Evolutionary conservation across 2,329 filamentous ascomycete species (phyloP).

Genomic region (Fusarium albidum): DNA sequence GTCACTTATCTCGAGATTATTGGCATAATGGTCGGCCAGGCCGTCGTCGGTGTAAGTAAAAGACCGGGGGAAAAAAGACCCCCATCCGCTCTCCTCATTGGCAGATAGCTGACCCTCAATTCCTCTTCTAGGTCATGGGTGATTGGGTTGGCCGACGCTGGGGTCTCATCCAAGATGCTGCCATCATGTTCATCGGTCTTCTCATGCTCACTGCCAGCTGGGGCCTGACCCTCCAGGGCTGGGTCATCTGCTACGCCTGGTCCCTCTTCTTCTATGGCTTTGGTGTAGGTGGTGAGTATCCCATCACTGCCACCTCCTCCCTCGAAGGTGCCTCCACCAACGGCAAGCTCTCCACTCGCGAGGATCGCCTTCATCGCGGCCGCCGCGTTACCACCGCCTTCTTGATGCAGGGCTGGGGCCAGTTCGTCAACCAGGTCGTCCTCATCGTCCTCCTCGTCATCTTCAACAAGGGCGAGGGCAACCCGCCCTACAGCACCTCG

Average conservation of each 20-base stretch:
- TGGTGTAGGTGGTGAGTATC: conserved; percentile 86
- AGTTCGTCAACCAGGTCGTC: conserved; percentile 91
- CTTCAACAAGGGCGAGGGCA: conserved; percentile 80
- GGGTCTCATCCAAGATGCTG: conserved; percentile 94
- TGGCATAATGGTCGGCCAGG: conserved; percentile 94
- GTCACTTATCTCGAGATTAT: conserved; percentile 92
- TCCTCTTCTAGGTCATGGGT: conserved; percentile 59
- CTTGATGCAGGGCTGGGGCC: conserved; percentile 98
- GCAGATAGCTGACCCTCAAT: conserved; percentile 10
- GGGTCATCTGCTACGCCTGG: conserved; percentile 98
- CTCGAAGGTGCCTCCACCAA: conserved; percentile 91
- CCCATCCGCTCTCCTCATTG: background rate
- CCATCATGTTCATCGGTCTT: conserved; percentile 92
- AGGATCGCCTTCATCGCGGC: conserved; percentile 93
- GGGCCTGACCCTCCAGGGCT: conserved; percentile 87
- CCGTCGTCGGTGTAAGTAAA: conserved; percentile 77
- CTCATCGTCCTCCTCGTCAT: conserved; percentile 87
- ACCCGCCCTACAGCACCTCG: conserved; percentile 79
- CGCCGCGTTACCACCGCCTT: conserved; percentile 96
- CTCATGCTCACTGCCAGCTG: conserved; percentile 91
- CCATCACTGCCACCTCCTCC: conserved; percentile 93
- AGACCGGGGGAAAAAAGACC: too few species aligned
- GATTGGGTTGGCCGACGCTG: conserved; percentile 88
- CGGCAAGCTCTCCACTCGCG: conserved; percentile 86
- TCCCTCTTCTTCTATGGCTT: conserved; percentile 81